phyloP scores from a whole-genome alignment of 2,329 filamentous ascomycete species.

The Penicillium sclerotigenum region DNA sequence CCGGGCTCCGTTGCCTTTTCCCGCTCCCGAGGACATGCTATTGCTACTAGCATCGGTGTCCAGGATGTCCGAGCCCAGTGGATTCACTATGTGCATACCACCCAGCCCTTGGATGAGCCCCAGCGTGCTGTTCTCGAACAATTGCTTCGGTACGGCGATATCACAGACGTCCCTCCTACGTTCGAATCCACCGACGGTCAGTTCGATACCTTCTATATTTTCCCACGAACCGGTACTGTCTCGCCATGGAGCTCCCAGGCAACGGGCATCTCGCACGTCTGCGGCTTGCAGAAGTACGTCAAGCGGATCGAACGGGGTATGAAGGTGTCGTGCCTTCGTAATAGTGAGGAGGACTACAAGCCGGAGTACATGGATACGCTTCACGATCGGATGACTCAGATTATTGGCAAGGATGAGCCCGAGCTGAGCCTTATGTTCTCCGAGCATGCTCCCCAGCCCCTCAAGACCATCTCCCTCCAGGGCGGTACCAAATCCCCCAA shows the following conservation, averaged over 20 bases:
- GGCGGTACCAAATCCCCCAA: slow-evolving; percentile 63
- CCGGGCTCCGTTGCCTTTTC: slow-evolving; percentile 46
- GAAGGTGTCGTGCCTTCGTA: slow-evolving; percentile 62
- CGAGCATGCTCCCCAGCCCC: slow-evolving; percentile 60
- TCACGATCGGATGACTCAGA: slow-evolving; percentile 95
- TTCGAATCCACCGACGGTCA: slow-evolving; percentile 50
- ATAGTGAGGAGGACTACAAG: slow-evolving; percentile 57
- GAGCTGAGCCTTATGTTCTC: slow-evolving; percentile 75
- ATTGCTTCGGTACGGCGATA: slow-evolving; percentile 60
- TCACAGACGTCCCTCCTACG: slow-evolving; percentile 45
- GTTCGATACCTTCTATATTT: slow-evolving; percentile 65
- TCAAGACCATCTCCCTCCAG: slow-evolving; percentile 74
- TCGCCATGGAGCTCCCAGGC: slow-evolving; percentile 98
- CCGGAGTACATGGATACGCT: slow-evolving; percentile 63
- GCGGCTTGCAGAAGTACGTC: slow-evolving; percentile 69
- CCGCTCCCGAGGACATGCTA: slow-evolving; percentile 43
- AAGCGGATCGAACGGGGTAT: slow-evolving; percentile 84
- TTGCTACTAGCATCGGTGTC: slow-evolving; percentile 44
- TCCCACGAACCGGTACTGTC: slow-evolving; percentile 74
- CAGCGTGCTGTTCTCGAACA: slow-evolving; percentile 56
- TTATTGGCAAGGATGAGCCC: slow-evolving; percentile 64
- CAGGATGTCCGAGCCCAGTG: slow-evolving; percentile 47
- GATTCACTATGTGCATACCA: slow-evolving; percentile 65
- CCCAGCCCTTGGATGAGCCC: slow-evolving; percentile 45
- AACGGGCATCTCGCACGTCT: slow-evolving; percentile 89